phyloP scores from a whole-genome alignment of 768 basidiomycete species.

The Lentinula detonsa region DNA sequence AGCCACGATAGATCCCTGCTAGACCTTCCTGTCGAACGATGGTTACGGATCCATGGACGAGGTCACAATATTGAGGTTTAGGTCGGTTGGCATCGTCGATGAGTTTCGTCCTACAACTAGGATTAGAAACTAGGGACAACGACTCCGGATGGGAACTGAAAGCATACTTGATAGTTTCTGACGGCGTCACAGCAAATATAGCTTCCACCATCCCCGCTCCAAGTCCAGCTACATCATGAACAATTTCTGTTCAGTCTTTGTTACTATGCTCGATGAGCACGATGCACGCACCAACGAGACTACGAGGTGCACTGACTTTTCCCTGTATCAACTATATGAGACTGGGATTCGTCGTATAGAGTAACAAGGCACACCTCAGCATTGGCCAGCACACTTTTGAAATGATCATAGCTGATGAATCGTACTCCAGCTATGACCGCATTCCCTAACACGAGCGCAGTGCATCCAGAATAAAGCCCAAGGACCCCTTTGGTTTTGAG shows the following conservation, averaged over 20 bases:
- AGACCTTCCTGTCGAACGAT: slow-evolving; percentile 88
- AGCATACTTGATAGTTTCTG: slow-evolving; percentile 94
- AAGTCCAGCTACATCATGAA: slow-evolving; percentile 48
- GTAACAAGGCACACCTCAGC: slow-evolving; percentile 49
- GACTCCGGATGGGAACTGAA: neutral
- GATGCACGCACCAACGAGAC: slow-evolving; percentile 58
- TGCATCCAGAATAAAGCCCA: slow-evolving; percentile 92
- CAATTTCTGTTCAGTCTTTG: neutral
- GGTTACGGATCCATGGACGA: slow-evolving; percentile 74
- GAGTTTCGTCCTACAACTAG: slow-evolving; percentile 74
- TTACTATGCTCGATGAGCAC: neutral
- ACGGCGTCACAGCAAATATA: slow-evolving; percentile 91
- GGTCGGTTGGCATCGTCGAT: slow-evolving; percentile 91
- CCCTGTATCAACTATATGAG: slow-evolving; percentile 45
- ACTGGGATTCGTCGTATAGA: neutral
- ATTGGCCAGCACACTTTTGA: slow-evolving; percentile 81
- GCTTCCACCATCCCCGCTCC: slow-evolving; percentile 92
- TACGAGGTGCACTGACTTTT: slow-evolving; percentile 81
- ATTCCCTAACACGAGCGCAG: slow-evolving; percentile 87
- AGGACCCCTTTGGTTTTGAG: slow-evolving; percentile 65
- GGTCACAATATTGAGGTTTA: slow-evolving; percentile 78
- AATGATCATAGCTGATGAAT: slow-evolving; percentile 91
- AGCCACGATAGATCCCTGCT: slow-evolving; percentile 78
- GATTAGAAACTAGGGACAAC: neutral
- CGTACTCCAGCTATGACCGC: slow-evolving; percentile 92